Percentiles rank a stretch among this genome's conserved stretches.
These are phyloP conservation scores for Carex cristatella DNA, from an alignment of 176 grass and related monocot genomes.

Conservation along the genomic window DNA sequence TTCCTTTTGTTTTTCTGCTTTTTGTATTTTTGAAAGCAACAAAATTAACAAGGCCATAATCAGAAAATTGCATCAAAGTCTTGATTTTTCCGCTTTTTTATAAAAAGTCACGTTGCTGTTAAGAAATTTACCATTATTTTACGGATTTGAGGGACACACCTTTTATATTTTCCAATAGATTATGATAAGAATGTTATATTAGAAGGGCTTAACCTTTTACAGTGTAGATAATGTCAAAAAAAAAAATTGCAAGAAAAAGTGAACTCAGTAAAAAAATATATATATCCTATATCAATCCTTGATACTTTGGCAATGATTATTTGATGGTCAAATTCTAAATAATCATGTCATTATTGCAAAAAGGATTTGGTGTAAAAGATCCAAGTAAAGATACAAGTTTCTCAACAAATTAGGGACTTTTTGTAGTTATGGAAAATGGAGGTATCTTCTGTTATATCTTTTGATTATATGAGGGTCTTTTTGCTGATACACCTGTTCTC, in stretches of 20 bases:
- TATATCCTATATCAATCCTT: neutral
- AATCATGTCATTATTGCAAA: neutral
- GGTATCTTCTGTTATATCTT: neutral
- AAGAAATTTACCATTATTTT: neutral
- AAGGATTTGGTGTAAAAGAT: neutral
- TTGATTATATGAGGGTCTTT: neutral
- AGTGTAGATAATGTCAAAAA: neutral
- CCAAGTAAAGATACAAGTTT: neutral
- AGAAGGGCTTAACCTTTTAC: neutral
- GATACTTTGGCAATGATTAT: neutral
- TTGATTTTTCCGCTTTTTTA: neutral
- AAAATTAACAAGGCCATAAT: neutral
- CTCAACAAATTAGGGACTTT: neutral
- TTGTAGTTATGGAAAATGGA: neutral
- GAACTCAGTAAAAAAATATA: neutral
- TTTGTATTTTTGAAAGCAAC: neutral
- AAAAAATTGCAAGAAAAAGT: neutral
- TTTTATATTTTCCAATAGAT: neutral
- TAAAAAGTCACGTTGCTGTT: neutral
- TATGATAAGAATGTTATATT: neutral
- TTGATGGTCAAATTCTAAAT: neutral
- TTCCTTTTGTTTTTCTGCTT: neutral
- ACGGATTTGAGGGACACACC: neutral
- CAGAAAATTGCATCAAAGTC: neutral
- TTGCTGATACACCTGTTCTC: slow-evolving; percentile 22